These are phyloP conservation scores for Botrytis cinerea DNA, from an alignment of 2,329 filamentous ascomycete species.

Conservation along the genomic window DNA sequence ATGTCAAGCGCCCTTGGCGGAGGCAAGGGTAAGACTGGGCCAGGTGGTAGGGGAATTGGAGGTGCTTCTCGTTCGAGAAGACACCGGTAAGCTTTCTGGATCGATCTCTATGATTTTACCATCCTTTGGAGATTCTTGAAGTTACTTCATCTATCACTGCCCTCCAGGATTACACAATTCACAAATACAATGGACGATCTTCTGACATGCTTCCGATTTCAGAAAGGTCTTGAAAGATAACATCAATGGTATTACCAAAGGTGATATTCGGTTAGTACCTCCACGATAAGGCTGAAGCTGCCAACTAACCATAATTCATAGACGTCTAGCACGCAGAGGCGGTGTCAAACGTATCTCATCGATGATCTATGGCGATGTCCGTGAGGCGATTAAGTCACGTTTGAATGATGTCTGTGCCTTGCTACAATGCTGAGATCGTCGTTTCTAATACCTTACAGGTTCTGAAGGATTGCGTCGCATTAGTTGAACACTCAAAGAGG, in stretches of 20 bases:
- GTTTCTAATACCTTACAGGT: constrained; percentile 2
- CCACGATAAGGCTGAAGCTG: background rate
- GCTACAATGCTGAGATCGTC: background rate
- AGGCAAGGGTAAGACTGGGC: constrained; percentile 28
- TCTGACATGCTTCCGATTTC: constrained; percentile 14
- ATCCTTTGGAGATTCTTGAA: background rate
- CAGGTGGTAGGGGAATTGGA: constrained; percentile 24
- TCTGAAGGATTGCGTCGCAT: constrained; percentile 26
- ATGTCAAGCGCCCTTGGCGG: background rate
- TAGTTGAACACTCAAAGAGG: constrained; percentile 53
- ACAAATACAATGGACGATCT: background rate
- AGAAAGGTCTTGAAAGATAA: constrained; percentile 54
- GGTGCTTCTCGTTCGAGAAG: constrained; percentile 23
- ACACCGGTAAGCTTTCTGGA: constrained; percentile 16
- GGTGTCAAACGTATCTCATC: constrained; percentile 74
- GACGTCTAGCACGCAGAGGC: constrained; percentile 72
- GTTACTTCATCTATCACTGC: background rate
- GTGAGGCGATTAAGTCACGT: constrained; percentile 52
- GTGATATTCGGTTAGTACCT: constrained; percentile 52
- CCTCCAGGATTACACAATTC: background rate
- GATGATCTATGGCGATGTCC: constrained; percentile 62
- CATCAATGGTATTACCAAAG: constrained; percentile 55
- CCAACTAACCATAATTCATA: constrained; percentile 9
- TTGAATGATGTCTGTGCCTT: constrained; percentile 49
- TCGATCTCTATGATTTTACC: background rate